Evolutionary conservation across 164 flowering plant genomes (phyloP).

Genomic region (Hamamelis virginiana): DNA sequence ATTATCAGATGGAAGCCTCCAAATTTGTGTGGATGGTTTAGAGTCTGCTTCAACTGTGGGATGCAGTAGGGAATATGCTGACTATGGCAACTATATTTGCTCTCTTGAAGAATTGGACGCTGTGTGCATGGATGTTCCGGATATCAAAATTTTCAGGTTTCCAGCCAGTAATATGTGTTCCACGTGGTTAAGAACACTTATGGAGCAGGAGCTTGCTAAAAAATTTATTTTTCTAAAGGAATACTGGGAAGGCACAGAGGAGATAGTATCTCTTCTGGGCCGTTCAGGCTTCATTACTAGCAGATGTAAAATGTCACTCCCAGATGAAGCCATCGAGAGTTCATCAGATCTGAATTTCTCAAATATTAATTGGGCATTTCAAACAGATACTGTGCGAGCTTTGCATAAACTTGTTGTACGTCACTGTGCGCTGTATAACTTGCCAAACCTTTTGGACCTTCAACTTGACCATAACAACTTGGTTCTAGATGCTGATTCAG

Average conservation of each 20-base stretch:
- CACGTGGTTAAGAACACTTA: conserved; percentile 59
- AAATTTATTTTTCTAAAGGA: conserved; percentile 72
- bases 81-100: conserved; percentile 39
- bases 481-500: conserved; percentile 56
- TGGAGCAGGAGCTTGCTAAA: conserved; percentile 81
- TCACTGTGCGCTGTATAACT: conserved; percentile 59
- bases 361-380: conserved; percentile 21
- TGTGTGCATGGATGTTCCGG: conserved; percentile 57
- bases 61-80: conserved; percentile 30
- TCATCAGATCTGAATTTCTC: conserved; percentile 29
- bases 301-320: conserved; percentile 16
- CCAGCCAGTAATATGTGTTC: conserved; percentile 53
- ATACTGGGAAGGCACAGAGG: conserved; percentile 72
- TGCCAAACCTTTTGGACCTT: conserved; percentile 85
- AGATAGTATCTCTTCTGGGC: conserved; percentile 64
- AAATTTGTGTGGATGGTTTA: conserved; percentile 58
- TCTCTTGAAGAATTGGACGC: conserved; percentile 69
- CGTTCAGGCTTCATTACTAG: conserved; percentile 63
- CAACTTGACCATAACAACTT: conserved; percentile 76
- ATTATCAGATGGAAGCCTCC: conserved; percentile 60
- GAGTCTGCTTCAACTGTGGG: conserved; percentile 33
- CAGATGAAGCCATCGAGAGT: conserved; percentile 26
- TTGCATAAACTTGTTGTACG: conserved; percentile 65
- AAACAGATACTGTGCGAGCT: conserved; percentile 43
- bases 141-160: conserved; percentile 50